Evolutionary conservation across 2,329 filamentous ascomycete species (phyloP).

Genomic region (Cladosporium sp.): DNA sequence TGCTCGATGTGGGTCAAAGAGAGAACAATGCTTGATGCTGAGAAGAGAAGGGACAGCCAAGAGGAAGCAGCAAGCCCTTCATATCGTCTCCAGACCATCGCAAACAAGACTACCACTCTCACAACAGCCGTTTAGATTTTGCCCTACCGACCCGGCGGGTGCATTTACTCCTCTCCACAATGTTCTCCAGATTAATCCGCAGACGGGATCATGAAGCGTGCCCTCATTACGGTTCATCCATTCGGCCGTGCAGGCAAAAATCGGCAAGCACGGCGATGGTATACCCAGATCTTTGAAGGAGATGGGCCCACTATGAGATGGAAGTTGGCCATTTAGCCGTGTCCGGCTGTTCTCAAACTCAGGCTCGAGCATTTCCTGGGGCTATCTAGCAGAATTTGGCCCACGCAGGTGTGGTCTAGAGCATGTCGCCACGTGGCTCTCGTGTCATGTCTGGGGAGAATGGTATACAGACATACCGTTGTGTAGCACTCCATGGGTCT

Average conservation of each 20-base stretch:
- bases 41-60: slow-evolving; percentile 9
- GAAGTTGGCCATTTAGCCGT: slow-evolving; percentile 18
- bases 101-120: background rate
- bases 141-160: background rate
- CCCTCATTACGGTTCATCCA: slow-evolving; percentile 15
- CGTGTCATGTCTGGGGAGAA: background rate
- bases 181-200: slow-evolving; percentile 10
- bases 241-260: slow-evolving; percentile 21
- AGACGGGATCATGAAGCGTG: slow-evolving; percentile 15
- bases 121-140: background rate
- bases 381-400: background rate
- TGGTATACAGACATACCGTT: background rate
- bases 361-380: slow-evolving; percentile 11
- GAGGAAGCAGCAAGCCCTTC: background rate
- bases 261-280: slow-evolving; percentile 6
- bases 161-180: slow-evolving; percentile 2
- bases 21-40: slow-evolving; percentile 15
- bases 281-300: background rate
- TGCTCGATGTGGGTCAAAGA: background rate
- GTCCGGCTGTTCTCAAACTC: slow-evolving; percentile 15
- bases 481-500: no score
- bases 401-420: background rate
- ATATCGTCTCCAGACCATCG: slow-evolving; percentile 10
- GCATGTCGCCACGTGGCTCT: background rate
- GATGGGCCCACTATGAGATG: background rate